Percentiles rank a stretch among this genome's conserved stretches.
These are phyloP conservation scores for Bolboschoenus planiculmis DNA, from an alignment of 176 grass and related monocot genomes.

Conservation along the genomic window DNA sequence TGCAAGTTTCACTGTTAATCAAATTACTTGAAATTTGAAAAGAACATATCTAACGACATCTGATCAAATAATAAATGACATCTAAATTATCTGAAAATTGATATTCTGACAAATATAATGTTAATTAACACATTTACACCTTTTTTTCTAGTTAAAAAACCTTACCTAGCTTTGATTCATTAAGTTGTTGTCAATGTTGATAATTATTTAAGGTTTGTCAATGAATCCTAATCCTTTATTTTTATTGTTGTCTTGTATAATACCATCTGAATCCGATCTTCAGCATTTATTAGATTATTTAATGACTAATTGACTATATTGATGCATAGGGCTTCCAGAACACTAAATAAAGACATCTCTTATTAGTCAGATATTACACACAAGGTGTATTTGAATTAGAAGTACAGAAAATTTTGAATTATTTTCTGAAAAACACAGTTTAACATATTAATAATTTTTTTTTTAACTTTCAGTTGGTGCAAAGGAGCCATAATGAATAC, in stretches of 20 bases:
- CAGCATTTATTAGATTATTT: not conserved
- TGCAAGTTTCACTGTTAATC: not conserved
- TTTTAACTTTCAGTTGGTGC: conserved; percentile 52
- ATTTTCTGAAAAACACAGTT: not conserved
- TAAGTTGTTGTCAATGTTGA: no score
- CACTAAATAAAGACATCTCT: not conserved
- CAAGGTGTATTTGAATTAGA: not conserved
- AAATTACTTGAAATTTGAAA: not conserved
- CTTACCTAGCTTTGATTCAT: not conserved
- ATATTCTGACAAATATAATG: not conserved
- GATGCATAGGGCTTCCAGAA: not conserved
- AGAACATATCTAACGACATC: not conserved
- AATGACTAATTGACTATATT: not conserved
- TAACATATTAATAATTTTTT: not conserved
- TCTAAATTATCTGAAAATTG: not conserved
- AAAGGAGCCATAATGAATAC: conserved; percentile 79
- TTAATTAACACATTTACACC: not conserved
- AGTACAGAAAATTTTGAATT: not conserved
- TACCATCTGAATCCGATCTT: not conserved
- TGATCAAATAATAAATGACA: not conserved
- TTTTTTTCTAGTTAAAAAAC: not conserved
- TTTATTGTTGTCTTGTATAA: no score
- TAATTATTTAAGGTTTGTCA: not conserved
- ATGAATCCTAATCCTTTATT: not conserved
- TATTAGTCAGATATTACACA: not conserved